Conservation (phyloP, 2,329 filamentous ascomycete species). For the Monosporascus sp. region DNA sequence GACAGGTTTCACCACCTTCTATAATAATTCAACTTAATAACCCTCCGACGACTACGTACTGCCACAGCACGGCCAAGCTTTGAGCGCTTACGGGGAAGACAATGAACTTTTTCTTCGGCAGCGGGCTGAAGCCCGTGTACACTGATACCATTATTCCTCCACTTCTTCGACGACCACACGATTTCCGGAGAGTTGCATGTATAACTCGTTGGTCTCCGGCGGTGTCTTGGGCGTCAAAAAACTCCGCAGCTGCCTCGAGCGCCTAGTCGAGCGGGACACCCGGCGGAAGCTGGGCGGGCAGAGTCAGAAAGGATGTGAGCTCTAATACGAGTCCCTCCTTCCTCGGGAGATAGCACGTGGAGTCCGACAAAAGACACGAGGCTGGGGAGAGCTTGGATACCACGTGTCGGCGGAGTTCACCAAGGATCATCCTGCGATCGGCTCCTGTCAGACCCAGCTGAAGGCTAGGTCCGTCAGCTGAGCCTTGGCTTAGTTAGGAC, state of each 20-base stretch:
- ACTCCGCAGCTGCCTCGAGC: constrained; percentile 14
- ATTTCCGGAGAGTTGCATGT: too few species aligned
- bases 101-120: neutral
- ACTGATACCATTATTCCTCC: too few species aligned
- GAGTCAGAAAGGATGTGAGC: constrained; percentile 16
- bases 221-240: neutral
- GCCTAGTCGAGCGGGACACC: constrained; percentile 11
- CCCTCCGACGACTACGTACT: neutral
- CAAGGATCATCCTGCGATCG: constrained; percentile 23
- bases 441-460: too few species aligned
- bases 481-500: too few species aligned
- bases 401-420: constrained; percentile 34
- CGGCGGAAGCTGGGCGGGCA: constrained; percentile 19
- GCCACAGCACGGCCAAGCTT: neutral
- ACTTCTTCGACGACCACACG: too few species aligned
- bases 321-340: neutral
- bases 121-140: neutral
- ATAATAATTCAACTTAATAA: neutral
- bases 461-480: too few species aligned
- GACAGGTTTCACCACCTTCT: neutral
- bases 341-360: neutral
- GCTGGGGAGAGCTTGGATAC: constrained; percentile 31
- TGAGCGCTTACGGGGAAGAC: neutral
- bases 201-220: too few species aligned
- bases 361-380: constrained; percentile 4